Base-by-base conservation (phyloP, 306 rosid species). In the Hippophae rhamnoides region DNA sequence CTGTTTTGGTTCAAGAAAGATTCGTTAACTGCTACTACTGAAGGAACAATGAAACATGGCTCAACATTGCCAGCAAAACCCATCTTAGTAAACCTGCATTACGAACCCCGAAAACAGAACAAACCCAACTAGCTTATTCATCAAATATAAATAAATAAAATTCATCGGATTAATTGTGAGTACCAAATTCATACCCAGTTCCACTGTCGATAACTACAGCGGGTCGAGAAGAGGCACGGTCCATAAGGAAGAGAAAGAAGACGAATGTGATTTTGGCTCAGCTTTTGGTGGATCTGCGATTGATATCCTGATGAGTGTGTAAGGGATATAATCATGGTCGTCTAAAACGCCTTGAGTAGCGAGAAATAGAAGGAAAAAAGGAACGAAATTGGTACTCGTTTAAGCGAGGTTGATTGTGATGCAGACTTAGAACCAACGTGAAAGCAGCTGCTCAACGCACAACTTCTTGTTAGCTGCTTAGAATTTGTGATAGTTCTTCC, bases 1-100 rank as follows among this genome's bases (percentile, higher is more conserved):
- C 86, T 74, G 12, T 95, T 78, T 70, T 79, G 97, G 62, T 82
- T 88, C 60, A 86, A 38, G 46, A 93, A 93, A 58, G 99, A 88
- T 61, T 93, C 97, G 31, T 93, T 93, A 52, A 86, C 62, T 3
- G 99, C 95, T 10, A 93, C 99, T 40, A 84, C 99, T 5, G 90
- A 84, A 7, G 99, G 99, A 50, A 71, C 81, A 58, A 84, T 84
- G 73, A 84, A 93, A 54, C 97, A 93, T 8, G 99, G 99, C 67
- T 93, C 99, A 48, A 93, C 97, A 13, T 93, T 93, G 8, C 99
- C 97, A 31, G 97, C 95, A 56, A 83, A 93, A 43, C 99, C 99
- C 99, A 93, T 93, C 81, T 93, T 93, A 57, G 97, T 93, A 66
- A 88, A 93, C 68, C 99, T 93, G 78, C 57, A 58, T 67, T 52